Evolutionary conservation across 371 early-diverging fungal species (phyloP), one percentile per base, ranked within the genome.

Genomic region (Mucor circinelloides): DNA sequence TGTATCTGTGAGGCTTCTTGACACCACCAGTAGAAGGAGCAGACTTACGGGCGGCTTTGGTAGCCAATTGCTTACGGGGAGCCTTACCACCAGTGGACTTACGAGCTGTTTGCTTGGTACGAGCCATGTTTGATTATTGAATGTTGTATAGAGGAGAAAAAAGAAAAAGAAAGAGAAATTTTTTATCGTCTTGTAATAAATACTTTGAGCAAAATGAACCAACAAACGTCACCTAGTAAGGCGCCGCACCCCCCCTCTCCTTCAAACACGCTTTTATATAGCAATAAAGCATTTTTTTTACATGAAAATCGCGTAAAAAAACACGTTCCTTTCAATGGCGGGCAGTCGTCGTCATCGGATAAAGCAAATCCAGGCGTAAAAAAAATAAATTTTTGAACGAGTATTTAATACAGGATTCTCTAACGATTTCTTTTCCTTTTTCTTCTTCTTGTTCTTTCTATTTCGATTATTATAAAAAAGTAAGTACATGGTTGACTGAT

Each of bases 51-150:
- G 84, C 84, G 48, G 98, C 96, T 90, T 99, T 98, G 79, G 97
- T 96, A 75, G 97, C 97, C 65, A 99, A 86, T 84, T 97, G 97
- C 88, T 98, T 98, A 82, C 96, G 90, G 66, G 99, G 99, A 44
- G 95, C 95, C 86, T 99, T 99, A 79, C 99, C 99, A 80, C 99
- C 99, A 73, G 98, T 97, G 62, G 97, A 96, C 86, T 99, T 99
- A 84, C 98, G 95, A 77, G 99, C 99, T 73, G 99, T 98, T 86
- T 98, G 97, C 89, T 97, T 97, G 76, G 98, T 97, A 83, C 98
- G 90, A 74, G 98, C 97, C 97, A 97, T 97, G 36, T 48, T 71
- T 61, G 15, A 25, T 30, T 34, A 13, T 50, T 63, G 17, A 56
- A 28, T 27, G 5, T 34, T 58, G 31, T n/a, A 70, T 34, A 55